These are phyloP conservation scores for Pestalotiopsis sp. DNA, from an alignment of 2,329 filamentous ascomycete genomes.

Conservation along the genomic window DNA sequence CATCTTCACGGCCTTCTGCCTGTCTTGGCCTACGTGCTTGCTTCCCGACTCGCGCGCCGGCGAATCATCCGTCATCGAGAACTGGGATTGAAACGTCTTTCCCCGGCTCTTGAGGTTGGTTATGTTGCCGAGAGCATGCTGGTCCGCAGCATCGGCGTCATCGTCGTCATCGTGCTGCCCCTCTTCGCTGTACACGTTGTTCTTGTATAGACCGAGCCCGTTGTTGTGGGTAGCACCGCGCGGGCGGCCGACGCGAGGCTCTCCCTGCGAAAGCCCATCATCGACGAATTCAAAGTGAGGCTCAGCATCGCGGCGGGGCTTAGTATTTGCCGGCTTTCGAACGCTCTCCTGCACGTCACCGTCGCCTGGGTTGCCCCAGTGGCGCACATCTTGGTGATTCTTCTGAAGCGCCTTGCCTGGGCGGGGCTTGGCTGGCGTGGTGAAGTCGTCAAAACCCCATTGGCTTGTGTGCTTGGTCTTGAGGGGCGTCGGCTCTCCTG, in stretches of 20 bases:
- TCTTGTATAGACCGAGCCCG: conserved; percentile 73
- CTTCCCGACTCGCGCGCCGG: conserved; percentile 47
- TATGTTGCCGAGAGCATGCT: conserved; percentile 61
- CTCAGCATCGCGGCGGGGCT: conserved; percentile 77
- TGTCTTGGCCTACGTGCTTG: conserved; percentile 55
- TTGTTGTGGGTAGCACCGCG: conserved; percentile 65
- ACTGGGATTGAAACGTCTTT: conserved; percentile 80
- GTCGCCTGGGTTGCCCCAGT: conserved; percentile 76
- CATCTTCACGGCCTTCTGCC: conserved; percentile 71
- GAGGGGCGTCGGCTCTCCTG: conserved; percentile 42
- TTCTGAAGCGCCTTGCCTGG: conserved; percentile 55
- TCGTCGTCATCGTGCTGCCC: conserved; percentile 33
- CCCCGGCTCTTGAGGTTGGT: conserved; percentile 73
- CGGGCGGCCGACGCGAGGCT: conserved; percentile 48
- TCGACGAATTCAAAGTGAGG: conserved; percentile 85
- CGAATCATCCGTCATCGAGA: conserved; percentile 71
- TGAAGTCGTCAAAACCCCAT: conserved; percentile 89
- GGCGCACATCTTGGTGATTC: conserved; percentile 69
- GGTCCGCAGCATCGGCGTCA: conserved; percentile 36
- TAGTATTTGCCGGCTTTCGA: conserved; percentile 59
- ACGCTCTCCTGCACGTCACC: conserved; percentile 59
- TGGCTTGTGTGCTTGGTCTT: conserved; percentile 70
- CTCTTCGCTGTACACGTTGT: conserved; percentile 69
- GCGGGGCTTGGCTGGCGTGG: conserved; percentile 74
- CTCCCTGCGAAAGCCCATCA: conserved; percentile 62